Conservation (phyloP, 164 flowering plant genomes). For the Umbilicus rupestris region DNA sequence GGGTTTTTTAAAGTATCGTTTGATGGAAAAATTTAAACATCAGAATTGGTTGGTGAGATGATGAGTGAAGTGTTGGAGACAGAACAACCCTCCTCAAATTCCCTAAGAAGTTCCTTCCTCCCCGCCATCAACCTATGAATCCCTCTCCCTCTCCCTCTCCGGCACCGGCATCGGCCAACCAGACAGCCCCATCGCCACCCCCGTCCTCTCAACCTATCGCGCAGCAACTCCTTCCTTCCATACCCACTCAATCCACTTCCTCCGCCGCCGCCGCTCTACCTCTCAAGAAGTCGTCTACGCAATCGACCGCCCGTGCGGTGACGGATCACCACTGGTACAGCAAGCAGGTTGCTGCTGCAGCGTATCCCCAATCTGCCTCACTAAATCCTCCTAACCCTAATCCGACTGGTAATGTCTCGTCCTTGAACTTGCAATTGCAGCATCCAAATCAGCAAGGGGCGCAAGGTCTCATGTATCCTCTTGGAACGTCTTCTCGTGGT, state of each 20-base stretch:
- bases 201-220: neutral
- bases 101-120: too few relatives aligned
- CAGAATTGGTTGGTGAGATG: too few relatives aligned
- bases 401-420: neutral
- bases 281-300: neutral
- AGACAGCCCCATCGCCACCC: neutral
- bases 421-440: neutral
- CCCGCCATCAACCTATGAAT: too few relatives aligned
- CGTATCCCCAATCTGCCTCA: neutral
- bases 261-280: neutral
- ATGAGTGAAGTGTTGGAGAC: too few relatives aligned
- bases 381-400: neutral
- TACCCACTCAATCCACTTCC: neutral
- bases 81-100: too few relatives aligned
- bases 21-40: too few relatives aligned
- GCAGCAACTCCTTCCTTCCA: neutral
- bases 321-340: constrained; percentile 7
- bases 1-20: too few relatives aligned
- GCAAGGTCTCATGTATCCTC: neutral
- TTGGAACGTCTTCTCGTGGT: neutral
- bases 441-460: neutral
- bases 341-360: neutral
- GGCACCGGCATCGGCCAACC: neutral
- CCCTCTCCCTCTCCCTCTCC: neutral
- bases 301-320: neutral